These are phyloP conservation scores for Zostera marina DNA, from an alignment of 116 monocot species.

Conservation along the genomic window DNA sequence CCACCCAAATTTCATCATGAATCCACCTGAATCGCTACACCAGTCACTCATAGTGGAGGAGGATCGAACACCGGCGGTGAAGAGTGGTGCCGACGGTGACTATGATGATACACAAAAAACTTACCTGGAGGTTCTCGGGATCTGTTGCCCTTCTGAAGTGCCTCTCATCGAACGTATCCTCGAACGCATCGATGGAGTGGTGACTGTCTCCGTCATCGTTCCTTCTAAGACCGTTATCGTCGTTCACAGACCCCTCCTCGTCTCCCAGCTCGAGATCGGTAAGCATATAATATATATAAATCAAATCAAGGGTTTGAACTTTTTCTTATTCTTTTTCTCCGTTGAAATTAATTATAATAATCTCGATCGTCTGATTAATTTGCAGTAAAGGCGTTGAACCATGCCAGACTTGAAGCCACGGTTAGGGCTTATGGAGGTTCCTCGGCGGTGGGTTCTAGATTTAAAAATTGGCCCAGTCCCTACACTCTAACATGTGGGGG, in stretches of 20 bases:
- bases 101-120: conserved; percentile 33
- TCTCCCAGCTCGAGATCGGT: conserved; percentile 16
- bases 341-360: too few species aligned
- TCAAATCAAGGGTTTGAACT: background rate
- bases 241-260: conserved; percentile 9
- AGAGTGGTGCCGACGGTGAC: too few species aligned
- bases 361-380: too few species aligned
- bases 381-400: conserved; percentile 62
- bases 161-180: conserved; percentile 70
- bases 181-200: conserved; percentile 38
- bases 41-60: too few species aligned
- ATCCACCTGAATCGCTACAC: too few species aligned
- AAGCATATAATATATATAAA: background rate
- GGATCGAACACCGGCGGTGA: too few species aligned
- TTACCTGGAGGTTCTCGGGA: conserved; percentile 88
- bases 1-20: too few species aligned
- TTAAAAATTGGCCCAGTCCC: conserved; percentile 61
- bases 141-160: conserved; percentile 87
- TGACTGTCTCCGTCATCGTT: conserved; percentile 56
- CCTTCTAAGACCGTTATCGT: conserved; percentile 36
- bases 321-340: background rate
- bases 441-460: conserved; percentile 1
- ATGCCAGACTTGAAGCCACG: conserved; percentile 72
- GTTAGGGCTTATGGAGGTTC: conserved; percentile 39
- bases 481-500: conserved; percentile 55